Evolutionary conservation across 345 rosid genomes (phyloP).

Genomic region (Theobroma cacao): DNA sequence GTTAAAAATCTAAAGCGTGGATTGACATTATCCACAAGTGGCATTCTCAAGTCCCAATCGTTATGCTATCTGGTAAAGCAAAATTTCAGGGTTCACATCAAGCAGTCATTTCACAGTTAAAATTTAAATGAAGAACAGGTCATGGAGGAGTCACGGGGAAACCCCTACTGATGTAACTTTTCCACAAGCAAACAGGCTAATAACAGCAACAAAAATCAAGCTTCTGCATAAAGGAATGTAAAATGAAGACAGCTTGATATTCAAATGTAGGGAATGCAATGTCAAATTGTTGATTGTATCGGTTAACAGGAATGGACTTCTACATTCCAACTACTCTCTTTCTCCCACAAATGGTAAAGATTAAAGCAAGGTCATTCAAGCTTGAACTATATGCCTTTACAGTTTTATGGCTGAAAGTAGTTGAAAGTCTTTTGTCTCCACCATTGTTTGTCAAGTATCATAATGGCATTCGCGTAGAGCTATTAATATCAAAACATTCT

Average conservation of each 20-base stretch:
- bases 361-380: slow-evolving; percentile 6
- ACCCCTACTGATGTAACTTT: slow-evolving; percentile 33
- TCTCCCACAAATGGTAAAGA: background rate
- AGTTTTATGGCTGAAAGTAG: background rate
- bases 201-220: background rate
- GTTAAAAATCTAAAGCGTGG: slow-evolving; percentile 2
- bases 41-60: slow-evolving; percentile 12
- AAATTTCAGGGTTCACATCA: slow-evolving; percentile 7
- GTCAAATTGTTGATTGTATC: background rate
- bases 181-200: slow-evolving; percentile 33
- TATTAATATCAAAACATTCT: background rate
- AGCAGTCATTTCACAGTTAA: slow-evolving; percentile 40
- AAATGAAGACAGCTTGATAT: background rate
- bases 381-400: background rate
- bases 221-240: slow-evolving; percentile 22
- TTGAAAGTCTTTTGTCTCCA: background rate
- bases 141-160: slow-evolving; percentile 21
- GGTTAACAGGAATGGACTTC: background rate
- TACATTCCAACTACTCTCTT: background rate
- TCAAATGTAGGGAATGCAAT: background rate
- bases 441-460: background rate
- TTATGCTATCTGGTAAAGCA: slow-evolving; percentile 23
- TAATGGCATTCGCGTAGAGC: background rate
- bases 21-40: slow-evolving; percentile 21
- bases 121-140: background rate